Base-by-base conservation (phyloP, 306 rosid species). In the Prunus armeniaca region DNA sequence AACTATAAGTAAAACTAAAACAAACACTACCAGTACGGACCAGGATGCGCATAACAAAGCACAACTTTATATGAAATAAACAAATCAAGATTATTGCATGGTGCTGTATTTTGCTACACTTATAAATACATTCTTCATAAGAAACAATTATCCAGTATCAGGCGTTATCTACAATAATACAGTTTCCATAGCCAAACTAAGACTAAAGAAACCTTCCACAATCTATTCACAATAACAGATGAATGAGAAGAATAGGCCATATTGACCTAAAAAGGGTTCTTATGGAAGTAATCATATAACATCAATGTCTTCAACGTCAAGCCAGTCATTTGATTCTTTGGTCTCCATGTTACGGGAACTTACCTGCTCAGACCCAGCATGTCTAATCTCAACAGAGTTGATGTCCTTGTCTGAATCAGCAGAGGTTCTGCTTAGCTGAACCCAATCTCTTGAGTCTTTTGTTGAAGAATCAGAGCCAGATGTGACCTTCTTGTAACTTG, bases 261-360 rank as follows among this genome's bases (percentile, higher is more conserved):
- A 67, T 79, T 69, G 82, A 72, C 71, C 58, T 61, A 30, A n/a
- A 66, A 72, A 51, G 63, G 41, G 67, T 52, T 83, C 80, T 56
- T 28, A 73, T 52, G 71, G 71, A 72, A 66, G 67, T 47, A 52
- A 18, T 95, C 89, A 92, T 51, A 95, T 82, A 25, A 79, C 93
- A 82, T 90, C 98, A 74, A 88, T 90, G 74, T 90, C 98, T 76
- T 95, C 97, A 69, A 92, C 87, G 25, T 89, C 85, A 78, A 89
- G 97, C 98, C 98, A 95, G 79, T 95, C 98, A 83, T 78, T 92
- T 62, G 97, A 82, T 84, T 92, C 97, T 87, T 88, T 95, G 80
- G 75, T 72, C 83, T 80, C 90, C 30, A 86, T 74, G 82, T 90
- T 90, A 51, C 82, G 78, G 63, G 86, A 73, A 76, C 84, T 86